Evolutionary conservation across 768 basidiomycete genomes (phyloP).

Genomic region (Lanmaoa pseudosensibilis): DNA sequence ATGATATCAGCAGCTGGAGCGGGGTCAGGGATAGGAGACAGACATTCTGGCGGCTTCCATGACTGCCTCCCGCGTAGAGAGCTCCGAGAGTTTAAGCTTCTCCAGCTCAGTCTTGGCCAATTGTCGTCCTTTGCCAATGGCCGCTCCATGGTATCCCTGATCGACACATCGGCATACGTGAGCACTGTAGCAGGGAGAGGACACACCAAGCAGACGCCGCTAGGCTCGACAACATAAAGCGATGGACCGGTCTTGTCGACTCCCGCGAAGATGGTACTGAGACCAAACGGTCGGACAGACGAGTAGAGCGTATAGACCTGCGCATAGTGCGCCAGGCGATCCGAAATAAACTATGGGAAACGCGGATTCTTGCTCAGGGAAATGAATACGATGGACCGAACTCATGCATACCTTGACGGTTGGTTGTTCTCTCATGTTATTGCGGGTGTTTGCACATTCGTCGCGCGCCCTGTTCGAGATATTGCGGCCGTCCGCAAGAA

Average conservation of each 20-base stretch:
- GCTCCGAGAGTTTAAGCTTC: slow-evolving; percentile 83
- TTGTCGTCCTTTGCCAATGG: slow-evolving; percentile 98
- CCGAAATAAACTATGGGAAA: slow-evolving; percentile 51
- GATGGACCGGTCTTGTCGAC: slow-evolving; percentile 87
- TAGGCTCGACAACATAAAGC: slow-evolving; percentile 91
- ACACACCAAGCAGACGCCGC: slow-evolving; percentile 85
- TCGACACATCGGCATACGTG: neutral
- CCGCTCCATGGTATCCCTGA: slow-evolving; percentile 93
- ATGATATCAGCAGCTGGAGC: slow-evolving; percentile 6
- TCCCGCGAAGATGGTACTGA: slow-evolving; percentile 87
- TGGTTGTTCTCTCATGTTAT: slow-evolving; percentile 69
- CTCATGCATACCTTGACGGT: slow-evolving; percentile 67
- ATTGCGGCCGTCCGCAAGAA: slow-evolving; percentile 91
- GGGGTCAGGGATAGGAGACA: slow-evolving; percentile 29
- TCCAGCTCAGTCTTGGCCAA: slow-evolving; percentile 98
- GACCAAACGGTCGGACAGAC: slow-evolving; percentile 95
- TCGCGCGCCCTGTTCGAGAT: slow-evolving; percentile 81
- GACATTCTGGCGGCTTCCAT: slow-evolving; percentile 95
- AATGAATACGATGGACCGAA: neutral
- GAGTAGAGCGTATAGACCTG: slow-evolving; percentile 98
- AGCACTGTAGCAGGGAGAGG: neutral
- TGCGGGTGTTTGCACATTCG: slow-evolving; percentile 74
- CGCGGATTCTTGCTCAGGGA: neutral
- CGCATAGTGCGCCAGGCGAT: slow-evolving; percentile 84
- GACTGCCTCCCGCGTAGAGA: slow-evolving; percentile 83